phyloP scores from a whole-genome alignment of 257 asterid genomes.

The Fraxinus cuspidata region DNA sequence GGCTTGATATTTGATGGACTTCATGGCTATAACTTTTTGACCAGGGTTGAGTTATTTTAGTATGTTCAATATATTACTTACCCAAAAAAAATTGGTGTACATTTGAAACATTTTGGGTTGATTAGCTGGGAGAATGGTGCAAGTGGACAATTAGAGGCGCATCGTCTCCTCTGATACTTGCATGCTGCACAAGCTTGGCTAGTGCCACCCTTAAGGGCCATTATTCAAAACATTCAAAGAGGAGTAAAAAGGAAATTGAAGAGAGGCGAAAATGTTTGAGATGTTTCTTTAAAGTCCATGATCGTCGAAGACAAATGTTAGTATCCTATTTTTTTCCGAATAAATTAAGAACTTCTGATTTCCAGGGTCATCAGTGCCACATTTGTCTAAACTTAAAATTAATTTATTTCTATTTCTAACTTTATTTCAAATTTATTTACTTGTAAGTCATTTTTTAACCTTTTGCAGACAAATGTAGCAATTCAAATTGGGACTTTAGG shows the following conservation, averaged over 20 bases:
- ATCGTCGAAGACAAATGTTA: too few relatives aligned
- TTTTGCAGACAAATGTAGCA: too few relatives aligned
- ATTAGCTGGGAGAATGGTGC: conserved; percentile 82
- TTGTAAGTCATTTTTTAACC: too few relatives aligned
- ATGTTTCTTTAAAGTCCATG: too few relatives aligned
- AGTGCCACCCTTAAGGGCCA: conserved; percentile 88
- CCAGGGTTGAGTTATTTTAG: conserved; percentile 57
- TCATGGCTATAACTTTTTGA: conserved; percentile 65
- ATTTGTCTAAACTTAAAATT: too few relatives aligned
- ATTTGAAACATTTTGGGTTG: conserved; percentile 65
- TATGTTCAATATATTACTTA: conserved; percentile 63
- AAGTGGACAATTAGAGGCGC: conserved; percentile 68
- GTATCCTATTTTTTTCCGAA: too few relatives aligned
- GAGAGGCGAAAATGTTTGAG: background rate
- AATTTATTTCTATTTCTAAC: too few relatives aligned
- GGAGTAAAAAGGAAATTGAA: conserved; percentile 41
- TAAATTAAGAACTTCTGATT: too few relatives aligned
- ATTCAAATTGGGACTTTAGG: too few relatives aligned
- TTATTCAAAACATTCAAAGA: conserved; percentile 23
- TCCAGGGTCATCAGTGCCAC: too few relatives aligned
- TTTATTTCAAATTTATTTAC: too few relatives aligned
- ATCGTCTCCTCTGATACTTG: conserved; percentile 75
- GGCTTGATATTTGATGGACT: conserved; percentile 71
- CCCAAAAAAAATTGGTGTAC: conserved; percentile 82
- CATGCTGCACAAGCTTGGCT: conserved; percentile 93